phyloP scores from a whole-genome alignment of 345 rosid species.

The Lagerstroemia speciosa region DNA sequence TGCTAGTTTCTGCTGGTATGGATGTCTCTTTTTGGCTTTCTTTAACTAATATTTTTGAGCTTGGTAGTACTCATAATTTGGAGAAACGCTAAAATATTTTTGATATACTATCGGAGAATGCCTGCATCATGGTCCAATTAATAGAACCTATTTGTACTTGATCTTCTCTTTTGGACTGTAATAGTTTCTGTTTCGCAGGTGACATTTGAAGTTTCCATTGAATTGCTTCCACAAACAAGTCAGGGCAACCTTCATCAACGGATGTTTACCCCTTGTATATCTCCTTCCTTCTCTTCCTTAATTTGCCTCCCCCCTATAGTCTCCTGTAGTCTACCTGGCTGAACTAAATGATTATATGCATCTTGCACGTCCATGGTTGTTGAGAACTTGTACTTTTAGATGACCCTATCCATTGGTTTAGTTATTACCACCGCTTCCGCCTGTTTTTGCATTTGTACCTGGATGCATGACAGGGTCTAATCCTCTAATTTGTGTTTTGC shows the following conservation, averaged over 20 bases:
- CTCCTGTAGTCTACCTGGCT: background rate
- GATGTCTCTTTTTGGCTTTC: no score
- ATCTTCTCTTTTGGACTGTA: background rate
- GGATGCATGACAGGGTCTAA: background rate
- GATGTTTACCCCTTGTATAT: background rate
- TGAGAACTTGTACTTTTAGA: no score
- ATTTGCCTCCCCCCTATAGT: background rate
- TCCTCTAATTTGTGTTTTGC: constrained; percentile 9
- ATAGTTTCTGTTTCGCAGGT: background rate
- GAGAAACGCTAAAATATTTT: no score
- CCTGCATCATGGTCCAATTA: background rate
- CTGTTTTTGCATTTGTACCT: no score
- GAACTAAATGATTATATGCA: background rate
- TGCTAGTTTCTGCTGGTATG: no score
- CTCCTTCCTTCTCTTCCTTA: constrained; percentile 1
- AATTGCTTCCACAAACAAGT: constrained; percentile 1
- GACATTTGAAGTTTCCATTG: background rate
- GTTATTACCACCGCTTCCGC: no score
- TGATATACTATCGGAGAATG: no score
- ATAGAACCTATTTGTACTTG: background rate
- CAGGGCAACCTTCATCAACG: background rate
- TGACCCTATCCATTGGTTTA: no score
- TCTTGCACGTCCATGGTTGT: background rate
- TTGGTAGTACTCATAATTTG: background rate
- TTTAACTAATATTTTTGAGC: background rate